phyloP scores from a whole-genome alignment of 1,284 basidiomycete genomes.

The Ceratobasidium sp. region DNA sequence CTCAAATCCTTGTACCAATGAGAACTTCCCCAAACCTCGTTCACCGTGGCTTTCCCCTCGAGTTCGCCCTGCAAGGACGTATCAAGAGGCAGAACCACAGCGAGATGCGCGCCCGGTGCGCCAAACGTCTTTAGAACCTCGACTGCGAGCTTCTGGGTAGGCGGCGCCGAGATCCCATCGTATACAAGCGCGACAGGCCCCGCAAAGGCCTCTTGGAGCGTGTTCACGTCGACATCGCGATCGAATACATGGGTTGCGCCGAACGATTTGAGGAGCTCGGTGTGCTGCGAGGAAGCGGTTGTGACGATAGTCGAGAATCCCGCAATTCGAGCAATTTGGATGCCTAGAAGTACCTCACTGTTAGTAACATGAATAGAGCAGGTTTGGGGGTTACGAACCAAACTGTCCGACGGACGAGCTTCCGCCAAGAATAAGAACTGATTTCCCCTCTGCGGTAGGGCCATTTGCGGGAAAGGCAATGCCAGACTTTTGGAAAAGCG shows the following conservation, averaged over 20 bases:
- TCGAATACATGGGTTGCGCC: constrained; percentile 65
- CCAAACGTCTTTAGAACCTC: not conserved
- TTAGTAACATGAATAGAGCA: too few species aligned
- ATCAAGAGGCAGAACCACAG: not conserved
- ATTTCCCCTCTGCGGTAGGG: constrained; percentile 52
- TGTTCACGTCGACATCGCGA: constrained; percentile 47
- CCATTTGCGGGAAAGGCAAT: constrained; percentile 45
- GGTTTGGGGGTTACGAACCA: constrained; percentile 40
- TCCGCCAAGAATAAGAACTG: constrained; percentile 56
- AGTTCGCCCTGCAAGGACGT: not conserved
- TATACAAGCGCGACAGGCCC: not conserved
- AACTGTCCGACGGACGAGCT: constrained; percentile 55
- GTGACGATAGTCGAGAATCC: constrained; percentile 49
- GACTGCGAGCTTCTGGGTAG: constrained; percentile 1
- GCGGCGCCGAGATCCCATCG: not conserved
- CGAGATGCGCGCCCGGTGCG: not conserved
- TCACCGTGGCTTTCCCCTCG: not conserved
- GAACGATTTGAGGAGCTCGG: constrained; percentile 55
- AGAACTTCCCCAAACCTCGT: not conserved
- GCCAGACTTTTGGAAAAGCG: constrained; percentile 11
- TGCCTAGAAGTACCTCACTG: not conserved
- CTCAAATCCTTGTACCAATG: constrained; percentile 1
- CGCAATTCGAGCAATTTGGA: constrained; percentile 44
- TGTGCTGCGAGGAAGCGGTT: constrained; percentile 56
- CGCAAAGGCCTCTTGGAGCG: not conserved